Evolutionary conservation across 371 early-diverging fungal genomes (phyloP).

Genomic region (Syncephalastrum racemosum): DNA sequence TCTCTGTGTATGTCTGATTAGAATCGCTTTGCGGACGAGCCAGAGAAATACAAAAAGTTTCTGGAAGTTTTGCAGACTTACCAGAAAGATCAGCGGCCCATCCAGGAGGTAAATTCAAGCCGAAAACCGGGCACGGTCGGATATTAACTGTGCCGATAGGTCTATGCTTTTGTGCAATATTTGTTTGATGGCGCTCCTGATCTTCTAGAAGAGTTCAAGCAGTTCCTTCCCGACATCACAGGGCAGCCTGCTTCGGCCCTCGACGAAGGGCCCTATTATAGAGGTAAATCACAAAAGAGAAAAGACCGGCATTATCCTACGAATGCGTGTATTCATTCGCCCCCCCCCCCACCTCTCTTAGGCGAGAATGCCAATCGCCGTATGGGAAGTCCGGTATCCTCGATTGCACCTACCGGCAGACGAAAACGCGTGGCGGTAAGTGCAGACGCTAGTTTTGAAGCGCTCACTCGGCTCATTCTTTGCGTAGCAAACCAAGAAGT

Average conservation of each 20-base stretch:
- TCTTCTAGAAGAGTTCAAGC: slow-evolving; percentile 93
- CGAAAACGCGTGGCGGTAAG: too few relatives aligned
- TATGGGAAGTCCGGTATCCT: too few relatives aligned
- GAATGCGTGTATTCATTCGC: too few relatives aligned
- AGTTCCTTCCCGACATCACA: slow-evolving; percentile 85
- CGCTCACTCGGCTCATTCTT: background rate
- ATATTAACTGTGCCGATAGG: slow-evolving; percentile 40
- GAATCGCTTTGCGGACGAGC: slow-evolving; percentile 84
- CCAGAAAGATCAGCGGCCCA: slow-evolving; percentile 88
- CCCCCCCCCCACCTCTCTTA: too few relatives aligned
- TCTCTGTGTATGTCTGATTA: slow-evolving; percentile 20
- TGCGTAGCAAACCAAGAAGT: slow-evolving; percentile 9
- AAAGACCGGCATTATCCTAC: too few relatives aligned
- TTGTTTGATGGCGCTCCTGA: slow-evolving; percentile 86
- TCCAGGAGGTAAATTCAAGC: slow-evolving; percentile 67
- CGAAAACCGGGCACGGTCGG: background rate
- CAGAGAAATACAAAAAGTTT: slow-evolving; percentile 92
- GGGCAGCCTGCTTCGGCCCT: slow-evolving; percentile 27
- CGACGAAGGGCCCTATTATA: slow-evolving; percentile 6
- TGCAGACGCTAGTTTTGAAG: too few relatives aligned
- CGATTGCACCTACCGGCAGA: too few relatives aligned
- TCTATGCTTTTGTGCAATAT: slow-evolving; percentile 86
- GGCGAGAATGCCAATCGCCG: too few relatives aligned
- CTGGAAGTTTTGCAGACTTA: slow-evolving; percentile 94
- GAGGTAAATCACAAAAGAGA: too few relatives aligned